phyloP scores from a whole-genome alignment of 306 rosid genomes.

The Vigna trinervia region DNA sequence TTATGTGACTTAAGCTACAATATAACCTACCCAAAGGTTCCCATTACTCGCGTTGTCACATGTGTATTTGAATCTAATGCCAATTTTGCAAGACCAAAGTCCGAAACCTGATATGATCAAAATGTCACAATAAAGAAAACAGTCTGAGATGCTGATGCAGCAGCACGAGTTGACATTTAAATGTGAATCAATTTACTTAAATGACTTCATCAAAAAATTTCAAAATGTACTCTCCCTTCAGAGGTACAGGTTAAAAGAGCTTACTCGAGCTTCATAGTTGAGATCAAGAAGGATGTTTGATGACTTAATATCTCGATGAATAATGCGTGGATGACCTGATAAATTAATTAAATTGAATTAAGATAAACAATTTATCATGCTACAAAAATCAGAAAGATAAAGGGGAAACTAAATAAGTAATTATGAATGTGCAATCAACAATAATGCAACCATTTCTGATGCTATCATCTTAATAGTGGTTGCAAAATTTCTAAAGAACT shows the following conservation, averaged over 20 bases:
- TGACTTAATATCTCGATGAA: constrained; percentile 98
- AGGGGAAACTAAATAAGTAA: background rate
- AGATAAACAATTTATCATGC: constrained; percentile 10
- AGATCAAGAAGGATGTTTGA: constrained; percentile 91
- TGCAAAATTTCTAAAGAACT: constrained; percentile 28
- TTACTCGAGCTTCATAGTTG: constrained; percentile 91
- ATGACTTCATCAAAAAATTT: constrained; percentile 21
- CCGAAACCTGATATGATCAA: constrained; percentile 81
- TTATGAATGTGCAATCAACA: constrained; percentile 11
- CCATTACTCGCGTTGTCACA: constrained; percentile 97
- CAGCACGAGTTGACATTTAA: constrained; percentile 13
- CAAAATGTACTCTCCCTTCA: background rate
- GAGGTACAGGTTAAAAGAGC: constrained; percentile 43
- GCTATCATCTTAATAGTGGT: constrained; percentile 27
- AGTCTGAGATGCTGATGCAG: constrained; percentile 26
- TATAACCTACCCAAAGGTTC: constrained; percentile 88
- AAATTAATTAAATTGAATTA: constrained; percentile 45
- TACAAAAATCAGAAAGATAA: constrained; percentile 16
- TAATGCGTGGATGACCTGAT: constrained; percentile 98
- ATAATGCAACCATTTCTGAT: constrained; percentile 25
- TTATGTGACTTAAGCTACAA: constrained; percentile 14
- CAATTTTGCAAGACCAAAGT: constrained; percentile 97
- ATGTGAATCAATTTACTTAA: constrained; percentile 4
- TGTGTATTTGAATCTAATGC: constrained; percentile 90
- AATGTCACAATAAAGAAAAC: constrained; percentile 5